Evolutionary conservation across 2,329 filamentous ascomycete genomes (phyloP), one percentile per base, ranked within the genome.

Genomic region (Celoporthe dispersa): DNA sequence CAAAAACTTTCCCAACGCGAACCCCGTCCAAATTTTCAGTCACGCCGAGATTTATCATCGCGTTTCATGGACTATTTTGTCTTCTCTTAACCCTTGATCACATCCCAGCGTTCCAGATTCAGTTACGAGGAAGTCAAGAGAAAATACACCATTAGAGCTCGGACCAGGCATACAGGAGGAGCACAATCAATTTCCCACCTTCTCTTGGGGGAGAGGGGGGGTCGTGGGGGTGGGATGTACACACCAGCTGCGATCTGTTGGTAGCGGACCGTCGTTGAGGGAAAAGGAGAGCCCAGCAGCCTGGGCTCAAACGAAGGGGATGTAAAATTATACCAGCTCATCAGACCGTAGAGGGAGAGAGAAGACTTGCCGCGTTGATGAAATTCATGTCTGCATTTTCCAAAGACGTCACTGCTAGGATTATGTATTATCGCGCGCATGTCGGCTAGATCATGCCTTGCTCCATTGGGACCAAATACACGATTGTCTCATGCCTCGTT

Each of bases 1-100:
- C 82, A 84, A 84, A 82, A 84, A 62, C 77, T 31, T 66, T 69
- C n/a, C 44, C 68, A 61, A 33, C 31, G 37, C 57, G 22, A 35
- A 4, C 41, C 55, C 37, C 37, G n/a, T 51, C 41, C 61, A 16
- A 60, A 19, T 11, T 28, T 53, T 28, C 65, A 44, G 31, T 37
- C 28, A 25, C 39, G 22, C 55, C 22, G 55, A 31, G 55, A 67
- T 61, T 16, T 31, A 60, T 48, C 57, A 60, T 48, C 25, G 25
- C 37, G 28, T 48, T 64, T 31, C 37, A 51, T 64, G 25, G 41
- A 48, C 41, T 48, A 12, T 35, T 35, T 48, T 64, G n/a, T 64
- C 39, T 64, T 25, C 62, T 64, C 65, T 55, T 63, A 62, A 48
- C 57, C 63, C 65, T 65, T 64, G 68, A 68, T 64, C 61, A 70